Evolutionary conservation across 805 yeast genomes (phyloP).

Genomic region (Saccharomycopsis sp.): DNA sequence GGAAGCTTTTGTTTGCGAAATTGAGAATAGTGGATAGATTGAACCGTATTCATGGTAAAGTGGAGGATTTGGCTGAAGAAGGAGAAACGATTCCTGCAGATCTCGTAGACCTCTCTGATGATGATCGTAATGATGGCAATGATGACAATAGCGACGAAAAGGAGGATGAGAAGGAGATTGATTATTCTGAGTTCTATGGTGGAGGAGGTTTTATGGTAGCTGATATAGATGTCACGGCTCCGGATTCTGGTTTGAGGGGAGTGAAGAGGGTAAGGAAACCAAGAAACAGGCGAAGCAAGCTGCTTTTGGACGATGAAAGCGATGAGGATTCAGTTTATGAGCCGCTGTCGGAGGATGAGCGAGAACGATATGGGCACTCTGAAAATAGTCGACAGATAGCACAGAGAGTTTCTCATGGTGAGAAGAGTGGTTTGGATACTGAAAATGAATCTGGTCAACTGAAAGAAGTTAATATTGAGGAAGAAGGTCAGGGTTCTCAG

Average conservation of each 20-base stretch:
- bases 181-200: conserved; percentile 6
- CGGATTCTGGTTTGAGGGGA: neutral
- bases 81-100: conserved; percentile 6
- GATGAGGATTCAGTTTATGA: conserved; percentile 24
- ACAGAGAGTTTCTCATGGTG: too few relatives aligned
- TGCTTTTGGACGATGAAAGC: neutral
- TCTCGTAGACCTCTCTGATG: conserved; percentile 18
- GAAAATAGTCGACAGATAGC: neutral
- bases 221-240: conserved; percentile 1
- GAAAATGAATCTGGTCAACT: too few relatives aligned
- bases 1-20: conserved; percentile 48
- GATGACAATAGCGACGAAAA: conserved; percentile 16
- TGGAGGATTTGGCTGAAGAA: conserved; percentile 26
- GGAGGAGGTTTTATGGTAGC: conserved; percentile 3
- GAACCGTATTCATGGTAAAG: conserved; percentile 42
- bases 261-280: neutral
- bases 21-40: conserved; percentile 43
- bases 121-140: conserved; percentile 20
- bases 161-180: conserved; percentile 20
- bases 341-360: neutral
- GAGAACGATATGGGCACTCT: neutral
- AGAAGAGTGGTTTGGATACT: too few relatives aligned
- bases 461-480: neutral
- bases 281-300: neutral
- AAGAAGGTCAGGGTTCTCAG: neutral